Evolutionary conservation across 306 rosid species (phyloP), one percentile per base, ranked within the genome.

Genomic region (Lablab purpureus): DNA sequence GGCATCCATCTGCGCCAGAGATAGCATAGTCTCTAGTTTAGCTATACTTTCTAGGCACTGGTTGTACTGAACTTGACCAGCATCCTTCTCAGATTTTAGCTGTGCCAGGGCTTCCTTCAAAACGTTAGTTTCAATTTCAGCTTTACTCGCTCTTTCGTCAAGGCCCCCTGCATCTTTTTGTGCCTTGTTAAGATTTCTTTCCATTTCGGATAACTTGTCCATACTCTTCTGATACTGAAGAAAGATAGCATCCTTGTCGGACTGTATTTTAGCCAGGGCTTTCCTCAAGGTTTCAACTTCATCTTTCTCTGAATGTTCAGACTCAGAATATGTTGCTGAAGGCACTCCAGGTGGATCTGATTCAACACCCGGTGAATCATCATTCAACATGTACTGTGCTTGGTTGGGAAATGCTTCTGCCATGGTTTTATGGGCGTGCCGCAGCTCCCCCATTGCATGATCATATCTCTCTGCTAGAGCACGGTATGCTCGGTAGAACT

Each of bases 401-500:
- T 89, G 87, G 88, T 89, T 87, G 54, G 97, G 97, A 87, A 91
- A 94, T 67, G 89, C 92, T 87, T 91, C 89, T 68, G 89, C 91
- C 88, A 92, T 91, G 76, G 98, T 88, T 80, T 86, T 88, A 49
- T 94, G 96, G 73, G 97, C 98, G 23, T 92, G 93, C 43, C 90
- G 94, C 56, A 94, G 91, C 87, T 96, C 99, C 45, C 70, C 97
- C 55, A 94, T 96, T 74, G 99, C 98, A 87, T 93, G 94, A 80
- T 91, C 97, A 8, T 96, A 96, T 88, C 99, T 90, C 89, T 96
- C 99, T 22, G 99, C 99, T 65, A 96, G 85, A 76, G 99, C 99
- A 54, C 99, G 98, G 88, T 96, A 96, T 47, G 99, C 98, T 77
- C 98, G 90, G 88, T 96, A 91, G 88, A 96, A 91, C 88, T 96